These are phyloP conservation scores for Henckelia pumila DNA, from an alignment of 257 asterid genomes.

Conservation along the genomic window DNA sequence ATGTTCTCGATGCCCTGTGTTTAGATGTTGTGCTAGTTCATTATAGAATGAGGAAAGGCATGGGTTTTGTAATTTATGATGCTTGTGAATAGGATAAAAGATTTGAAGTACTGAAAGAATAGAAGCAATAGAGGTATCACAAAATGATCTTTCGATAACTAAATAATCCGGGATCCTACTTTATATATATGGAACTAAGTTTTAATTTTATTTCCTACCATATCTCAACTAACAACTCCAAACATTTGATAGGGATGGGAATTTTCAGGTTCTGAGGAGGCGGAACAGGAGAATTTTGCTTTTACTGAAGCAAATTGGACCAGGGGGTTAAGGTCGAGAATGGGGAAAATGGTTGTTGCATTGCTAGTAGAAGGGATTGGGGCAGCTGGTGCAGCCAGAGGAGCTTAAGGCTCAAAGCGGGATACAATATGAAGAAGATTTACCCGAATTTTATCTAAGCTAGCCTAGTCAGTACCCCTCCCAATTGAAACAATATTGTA, in stretches of 20 bases:
- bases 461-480: too few relatives aligned
- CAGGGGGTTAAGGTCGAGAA: neutral
- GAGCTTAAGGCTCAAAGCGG: neutral
- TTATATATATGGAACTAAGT: neutral
- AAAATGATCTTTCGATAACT: neutral
- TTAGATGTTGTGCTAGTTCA: neutral
- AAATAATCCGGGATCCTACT: neutral
- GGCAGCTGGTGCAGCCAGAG: neutral
- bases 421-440: too few relatives aligned
- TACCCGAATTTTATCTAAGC: too few relatives aligned
- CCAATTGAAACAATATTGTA: too few relatives aligned
- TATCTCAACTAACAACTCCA: neutral
- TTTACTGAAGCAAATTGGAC: neutral
- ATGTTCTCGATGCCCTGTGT: neutral
- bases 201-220: neutral
- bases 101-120: too few relatives aligned
- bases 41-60: neutral
- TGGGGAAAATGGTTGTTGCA: too few relatives aligned
- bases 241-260: neutral
- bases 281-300: neutral
- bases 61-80: neutral
- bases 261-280: neutral
- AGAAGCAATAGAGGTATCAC: too few relatives aligned
- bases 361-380: too few relatives aligned
- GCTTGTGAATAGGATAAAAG: neutral